These are phyloP conservation scores for Garcia nutans DNA, from an alignment of 345 rosid species.

Conservation along the genomic window DNA sequence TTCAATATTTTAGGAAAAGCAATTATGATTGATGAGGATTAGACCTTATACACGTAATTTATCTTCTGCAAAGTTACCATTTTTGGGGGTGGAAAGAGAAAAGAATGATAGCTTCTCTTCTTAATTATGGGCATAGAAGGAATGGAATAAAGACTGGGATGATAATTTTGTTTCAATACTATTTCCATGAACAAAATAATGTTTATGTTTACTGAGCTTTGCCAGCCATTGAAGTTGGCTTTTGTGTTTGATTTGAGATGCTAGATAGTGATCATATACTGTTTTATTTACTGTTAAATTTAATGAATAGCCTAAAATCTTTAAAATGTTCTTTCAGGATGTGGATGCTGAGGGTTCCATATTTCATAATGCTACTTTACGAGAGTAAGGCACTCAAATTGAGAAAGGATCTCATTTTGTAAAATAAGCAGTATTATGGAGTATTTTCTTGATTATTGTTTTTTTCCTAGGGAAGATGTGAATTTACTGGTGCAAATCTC, in stretches of 20 bases:
- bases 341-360: slow-evolving; percentile 77
- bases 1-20: neutral
- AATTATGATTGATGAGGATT: neutral
- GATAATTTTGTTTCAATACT: neutral
- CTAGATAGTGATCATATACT: neutral
- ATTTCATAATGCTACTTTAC: slow-evolving; percentile 89
- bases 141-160: neutral
- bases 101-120: too few species aligned
- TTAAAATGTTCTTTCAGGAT: slow-evolving; percentile 45
- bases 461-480: slow-evolving; percentile 78
- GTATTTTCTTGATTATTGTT: slow-evolving; percentile 25
- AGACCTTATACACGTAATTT: neutral
- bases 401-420: slow-evolving; percentile 7
- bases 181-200: neutral
- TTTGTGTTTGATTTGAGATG: neutral
- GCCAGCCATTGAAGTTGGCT: neutral
- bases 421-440: neutral
- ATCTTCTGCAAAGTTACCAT: neutral
- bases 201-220: neutral
- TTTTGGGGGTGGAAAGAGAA: neutral
- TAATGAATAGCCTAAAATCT: slow-evolving; percentile 22
- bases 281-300: neutral
- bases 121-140: neutral
- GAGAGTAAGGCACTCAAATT: slow-evolving; percentile 61
- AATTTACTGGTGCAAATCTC: slow-evolving; percentile 85